phyloP scores from a whole-genome alignment of 495 filamentous ascomycete species.

The Symbiotaphrina buchneri region DNA sequence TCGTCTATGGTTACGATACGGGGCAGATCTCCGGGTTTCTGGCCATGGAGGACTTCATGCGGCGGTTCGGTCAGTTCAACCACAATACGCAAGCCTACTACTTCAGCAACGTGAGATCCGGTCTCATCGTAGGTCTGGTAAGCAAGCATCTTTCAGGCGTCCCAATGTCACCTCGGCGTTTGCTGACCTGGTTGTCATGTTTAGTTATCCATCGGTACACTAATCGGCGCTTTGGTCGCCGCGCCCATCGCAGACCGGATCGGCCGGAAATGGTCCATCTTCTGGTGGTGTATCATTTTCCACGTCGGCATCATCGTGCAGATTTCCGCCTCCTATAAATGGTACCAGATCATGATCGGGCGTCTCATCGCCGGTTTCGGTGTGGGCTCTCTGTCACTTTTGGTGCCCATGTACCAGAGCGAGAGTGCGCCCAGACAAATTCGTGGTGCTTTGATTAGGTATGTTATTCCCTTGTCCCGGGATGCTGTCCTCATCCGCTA shows the following conservation, averaged over 20 bases:
- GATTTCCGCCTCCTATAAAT: slow-evolving; percentile 9
- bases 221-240: slow-evolving; percentile 10
- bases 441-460: slow-evolving; percentile 10
- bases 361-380: slow-evolving; percentile 13
- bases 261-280: slow-evolving; percentile 11
- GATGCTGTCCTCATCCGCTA: not conserved
- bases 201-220: slow-evolving; percentile 14
- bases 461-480: not conserved
- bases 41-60: slow-evolving; percentile 12
- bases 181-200: no score
- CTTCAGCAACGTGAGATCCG: slow-evolving; percentile 11
- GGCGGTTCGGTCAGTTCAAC: slow-evolving; percentile 8
- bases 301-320: slow-evolving; percentile 12
- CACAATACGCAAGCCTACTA: slow-evolving; percentile 1
- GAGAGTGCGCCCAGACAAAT: slow-evolving; percentile 12
- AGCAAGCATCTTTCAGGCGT: no score
- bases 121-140: slow-evolving; percentile 12
- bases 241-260: slow-evolving; percentile 12
- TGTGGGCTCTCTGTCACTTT: slow-evolving; percentile 11
- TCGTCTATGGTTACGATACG: slow-evolving; percentile 12
- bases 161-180: not conserved
- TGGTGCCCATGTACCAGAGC: slow-evolving; percentile 12
- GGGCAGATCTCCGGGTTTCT: slow-evolving; percentile 12
- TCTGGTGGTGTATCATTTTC: slow-evolving; percentile 10
- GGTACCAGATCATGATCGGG: slow-evolving; percentile 13